Percentiles rank a stretch among this genome's conserved stretches.
phyloP scores from a whole-genome alignment of 352 stramenopile species.

The Phytophthora pluvialis region DNA sequence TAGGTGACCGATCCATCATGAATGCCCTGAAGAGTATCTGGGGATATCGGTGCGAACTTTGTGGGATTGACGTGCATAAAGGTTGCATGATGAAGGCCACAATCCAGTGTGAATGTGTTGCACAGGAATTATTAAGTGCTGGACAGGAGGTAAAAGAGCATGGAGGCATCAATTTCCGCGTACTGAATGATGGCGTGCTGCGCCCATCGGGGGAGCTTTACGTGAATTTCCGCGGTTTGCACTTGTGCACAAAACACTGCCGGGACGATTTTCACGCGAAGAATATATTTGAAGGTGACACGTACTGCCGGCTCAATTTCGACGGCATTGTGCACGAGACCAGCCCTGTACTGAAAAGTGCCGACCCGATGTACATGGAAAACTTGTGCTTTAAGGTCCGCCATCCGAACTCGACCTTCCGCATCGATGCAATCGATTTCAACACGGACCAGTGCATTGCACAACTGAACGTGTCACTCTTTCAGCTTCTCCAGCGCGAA shows the following conservation, averaged over 20 bases:
- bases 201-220: slow-evolving; percentile 64
- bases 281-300: slow-evolving; percentile 90
- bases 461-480: slow-evolving; percentile 73
- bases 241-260: slow-evolving; percentile 88
- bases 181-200: slow-evolving; percentile 52
- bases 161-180: slow-evolving; percentile 46
- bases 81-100: slow-evolving; percentile 89
- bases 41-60: slow-evolving; percentile 86
- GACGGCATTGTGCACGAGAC: slow-evolving; percentile 78
- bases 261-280: slow-evolving; percentile 77
- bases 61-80: slow-evolving; percentile 86
- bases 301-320: slow-evolving; percentile 80
- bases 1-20: slow-evolving; percentile 84
- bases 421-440: slow-evolving; percentile 86
- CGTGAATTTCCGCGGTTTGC: slow-evolving; percentile 79
- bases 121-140: slow-evolving; percentile 29
- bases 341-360: slow-evolving; percentile 85
- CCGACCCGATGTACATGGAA: slow-evolving; percentile 89
- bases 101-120: slow-evolving; percentile 75
- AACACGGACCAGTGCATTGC: slow-evolving; percentile 77
- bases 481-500: slow-evolving; percentile 80
- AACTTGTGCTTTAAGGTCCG: slow-evolving; percentile 75
- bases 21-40: slow-evolving; percentile 81
- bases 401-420: slow-evolving; percentile 62
- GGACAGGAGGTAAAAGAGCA: slow-evolving; percentile 37